A percentile compares a stretch with the other conserved stretches of the same genome.
Conservation (phyloP, 2,329 filamentous ascomycete species). For the Calonectria leucothoes region DNA sequence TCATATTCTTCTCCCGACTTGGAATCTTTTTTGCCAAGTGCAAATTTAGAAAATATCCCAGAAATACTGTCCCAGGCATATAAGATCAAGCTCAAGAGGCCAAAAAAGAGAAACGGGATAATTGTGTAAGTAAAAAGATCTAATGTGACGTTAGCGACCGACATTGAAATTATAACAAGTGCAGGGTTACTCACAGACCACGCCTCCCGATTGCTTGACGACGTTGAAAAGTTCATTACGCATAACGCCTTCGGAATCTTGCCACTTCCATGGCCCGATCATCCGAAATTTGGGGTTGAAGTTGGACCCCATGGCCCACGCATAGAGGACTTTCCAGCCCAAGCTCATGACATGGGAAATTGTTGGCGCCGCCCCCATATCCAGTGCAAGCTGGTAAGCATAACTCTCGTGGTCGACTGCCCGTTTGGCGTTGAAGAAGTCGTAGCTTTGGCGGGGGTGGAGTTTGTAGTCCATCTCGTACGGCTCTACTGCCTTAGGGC, state of each 20-base stretch:
- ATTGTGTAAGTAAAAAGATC: constrained; percentile 51
- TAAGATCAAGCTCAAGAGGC: constrained; percentile 44
- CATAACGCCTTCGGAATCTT: constrained; percentile 52
- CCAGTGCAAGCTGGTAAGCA: constrained; percentile 60
- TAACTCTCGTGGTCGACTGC: constrained; percentile 63
- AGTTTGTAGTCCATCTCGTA: constrained; percentile 57
- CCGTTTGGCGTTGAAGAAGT: constrained; percentile 48
- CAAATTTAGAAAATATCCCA: constrained; percentile 4
- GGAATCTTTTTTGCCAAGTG: no score
- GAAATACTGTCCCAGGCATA: constrained; percentile 35
- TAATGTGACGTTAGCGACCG: constrained; percentile 31
- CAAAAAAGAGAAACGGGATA: constrained; percentile 50
- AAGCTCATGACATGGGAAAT: constrained; percentile 48
- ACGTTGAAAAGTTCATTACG: constrained; percentile 54
- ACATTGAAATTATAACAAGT: accelerated
- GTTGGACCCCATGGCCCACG: constrained; percentile 61
- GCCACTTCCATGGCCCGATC: constrained; percentile 56
- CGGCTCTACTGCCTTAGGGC: constrained; percentile 39
- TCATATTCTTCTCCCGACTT: not conserved
- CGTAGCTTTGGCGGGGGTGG: constrained; percentile 47
- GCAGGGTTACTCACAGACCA: constrained; percentile 47
- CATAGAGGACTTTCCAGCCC: constrained; percentile 53
- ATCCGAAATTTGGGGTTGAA: constrained; percentile 63
- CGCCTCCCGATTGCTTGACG: constrained; percentile 50
- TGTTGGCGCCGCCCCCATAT: constrained; percentile 57